These are phyloP conservation scores for Pulicaria dysenterica DNA, from an alignment of 129 eudicot species.

Conservation along the genomic window DNA sequence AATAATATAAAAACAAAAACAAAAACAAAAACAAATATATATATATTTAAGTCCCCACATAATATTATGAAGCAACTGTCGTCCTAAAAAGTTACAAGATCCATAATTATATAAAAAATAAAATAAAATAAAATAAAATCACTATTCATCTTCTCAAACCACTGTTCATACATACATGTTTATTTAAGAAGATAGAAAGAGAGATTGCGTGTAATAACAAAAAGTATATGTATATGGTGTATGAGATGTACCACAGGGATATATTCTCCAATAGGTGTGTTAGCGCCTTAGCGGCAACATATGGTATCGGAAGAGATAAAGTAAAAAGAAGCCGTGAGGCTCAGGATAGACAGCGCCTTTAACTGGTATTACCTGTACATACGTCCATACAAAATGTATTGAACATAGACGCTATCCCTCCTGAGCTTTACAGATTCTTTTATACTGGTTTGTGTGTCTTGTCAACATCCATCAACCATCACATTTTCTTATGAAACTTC, in stretches of 20 bases:
- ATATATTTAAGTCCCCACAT: not conserved
- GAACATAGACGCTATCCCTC: slow-evolving; percentile 44
- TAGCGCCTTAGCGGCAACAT: not conserved
- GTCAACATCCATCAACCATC: slow-evolving; percentile 7
- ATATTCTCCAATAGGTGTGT: not conserved
- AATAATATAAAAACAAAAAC: not conserved
- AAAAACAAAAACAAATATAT: not conserved
- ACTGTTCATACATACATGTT: not conserved
- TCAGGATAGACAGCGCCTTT: slow-evolving; percentile 47
- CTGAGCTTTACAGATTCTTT: slow-evolving; percentile 45
- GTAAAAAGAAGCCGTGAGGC: slow-evolving; percentile 41
- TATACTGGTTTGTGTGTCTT: slow-evolving; percentile 17
- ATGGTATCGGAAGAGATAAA: not conserved
- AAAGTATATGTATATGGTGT: not conserved
- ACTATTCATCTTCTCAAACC: not conserved
- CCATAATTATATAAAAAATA: not conserved
- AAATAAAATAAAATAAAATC: not conserved
- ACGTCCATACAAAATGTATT: not conserved
- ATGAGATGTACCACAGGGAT: slow-evolving; percentile 19
- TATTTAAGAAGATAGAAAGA: not conserved
- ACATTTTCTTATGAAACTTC: slow-evolving; percentile 15
- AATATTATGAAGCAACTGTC: not conserved
- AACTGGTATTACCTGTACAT: not conserved
- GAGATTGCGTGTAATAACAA: not conserved
- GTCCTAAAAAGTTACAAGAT: not conserved